Conservation (phyloP, 257 asterid genomes). For the Solanum paucissectum region DNA sequence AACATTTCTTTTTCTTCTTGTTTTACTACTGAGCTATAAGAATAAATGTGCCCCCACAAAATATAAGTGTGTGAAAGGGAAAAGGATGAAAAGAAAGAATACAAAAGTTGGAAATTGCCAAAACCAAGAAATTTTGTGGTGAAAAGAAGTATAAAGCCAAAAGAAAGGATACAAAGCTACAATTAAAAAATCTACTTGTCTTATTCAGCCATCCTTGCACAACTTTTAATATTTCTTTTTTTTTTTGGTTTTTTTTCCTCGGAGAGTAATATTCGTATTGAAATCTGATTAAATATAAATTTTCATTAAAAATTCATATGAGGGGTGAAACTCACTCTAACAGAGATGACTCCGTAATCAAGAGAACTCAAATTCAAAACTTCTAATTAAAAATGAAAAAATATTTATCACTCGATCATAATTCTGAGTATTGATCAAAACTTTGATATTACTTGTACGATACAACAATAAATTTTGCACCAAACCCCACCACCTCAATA, state of each 20-base stretch:
- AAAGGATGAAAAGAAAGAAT: not conserved
- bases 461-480: not conserved
- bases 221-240: not conserved
- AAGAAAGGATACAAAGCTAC: constrained; percentile 8
- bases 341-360: too few species aligned
- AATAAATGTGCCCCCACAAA: not conserved
- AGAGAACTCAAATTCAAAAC: too few species aligned
- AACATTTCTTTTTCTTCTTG: not conserved
- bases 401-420: not conserved
- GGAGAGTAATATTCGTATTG: too few species aligned
- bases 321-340: not conserved
- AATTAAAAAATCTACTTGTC: not conserved
- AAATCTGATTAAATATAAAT: too few species aligned
- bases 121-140: not conserved
- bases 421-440: not conserved
- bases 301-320: too few species aligned
- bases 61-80: not conserved
- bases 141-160: constrained; percentile 10
- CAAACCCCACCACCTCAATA: not conserved
- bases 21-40: not conserved
- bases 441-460: not conserved
- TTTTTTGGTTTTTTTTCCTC: too few species aligned
- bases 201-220: constrained; percentile 11
- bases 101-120: not conserved
- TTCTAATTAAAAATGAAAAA: too few species aligned